Percentiles rank a stretch among this genome's conserved stretches.
Evolutionary conservation across 768 basidiomycete species (phyloP).

Genomic region (Gelatoporia subvermispora): DNA sequence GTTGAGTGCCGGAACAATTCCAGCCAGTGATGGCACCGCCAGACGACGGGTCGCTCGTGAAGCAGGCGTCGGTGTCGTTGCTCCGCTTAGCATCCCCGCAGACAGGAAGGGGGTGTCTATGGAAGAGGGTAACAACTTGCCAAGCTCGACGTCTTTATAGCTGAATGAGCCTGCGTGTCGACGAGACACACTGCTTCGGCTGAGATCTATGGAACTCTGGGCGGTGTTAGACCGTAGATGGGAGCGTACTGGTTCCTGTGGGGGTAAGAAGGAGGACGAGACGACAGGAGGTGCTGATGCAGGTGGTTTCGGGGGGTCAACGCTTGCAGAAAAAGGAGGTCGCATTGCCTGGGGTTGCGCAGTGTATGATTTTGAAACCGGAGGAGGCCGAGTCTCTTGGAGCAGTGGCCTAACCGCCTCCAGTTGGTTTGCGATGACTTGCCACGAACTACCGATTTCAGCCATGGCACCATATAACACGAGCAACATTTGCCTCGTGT

Average conservation of each 20-base stretch:
- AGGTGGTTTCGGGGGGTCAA: slow-evolving; percentile 13
- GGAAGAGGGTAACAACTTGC: slow-evolving; percentile 71
- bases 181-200: slow-evolving; percentile 55
- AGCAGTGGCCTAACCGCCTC: slow-evolving; percentile 66
- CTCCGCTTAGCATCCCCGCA: slow-evolving; percentile 29
- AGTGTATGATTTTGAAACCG: slow-evolving; percentile 26
- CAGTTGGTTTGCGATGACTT: slow-evolving; percentile 63
- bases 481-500: slow-evolving; percentile 79
- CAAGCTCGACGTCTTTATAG: slow-evolving; percentile 84
- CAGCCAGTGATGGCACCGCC: slow-evolving; percentile 2
- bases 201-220: slow-evolving; percentile 18
- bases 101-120: slow-evolving; percentile 39
- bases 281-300: slow-evolving; percentile 23
- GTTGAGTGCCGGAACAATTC: slow-evolving; percentile 5
- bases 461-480: slow-evolving; percentile 87
- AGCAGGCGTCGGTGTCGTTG: slow-evolving; percentile 21
- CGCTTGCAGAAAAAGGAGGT: slow-evolving; percentile 21
- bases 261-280: slow-evolving; percentile 25
- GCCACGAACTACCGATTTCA: slow-evolving; percentile 87
- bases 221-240: slow-evolving; percentile 27
- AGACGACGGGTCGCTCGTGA: slow-evolving; percentile 22
- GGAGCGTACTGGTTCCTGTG: slow-evolving; percentile 14
- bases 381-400: slow-evolving; percentile 36
- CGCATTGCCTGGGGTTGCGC: slow-evolving; percentile 30
- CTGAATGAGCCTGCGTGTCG: slow-evolving; percentile 96